A percentile compares a stretch with the other conserved stretches of the same genome.
These are phyloP conservation scores for Vigna reflexopilosa DNA, from an alignment of 306 rosid genomes.

Conservation along the genomic window DNA sequence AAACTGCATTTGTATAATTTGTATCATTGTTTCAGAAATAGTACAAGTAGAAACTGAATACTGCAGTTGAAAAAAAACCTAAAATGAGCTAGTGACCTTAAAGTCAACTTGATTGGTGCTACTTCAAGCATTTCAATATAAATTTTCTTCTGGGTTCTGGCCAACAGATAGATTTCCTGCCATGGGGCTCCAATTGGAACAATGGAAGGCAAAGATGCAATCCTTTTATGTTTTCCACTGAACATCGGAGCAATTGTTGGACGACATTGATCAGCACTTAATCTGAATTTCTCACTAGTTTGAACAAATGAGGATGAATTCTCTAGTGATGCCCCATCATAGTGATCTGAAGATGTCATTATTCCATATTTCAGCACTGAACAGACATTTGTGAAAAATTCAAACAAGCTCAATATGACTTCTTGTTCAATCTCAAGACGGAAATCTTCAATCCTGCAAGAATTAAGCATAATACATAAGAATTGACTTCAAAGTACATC, in stretches of 20 bases:
- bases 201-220: conserved; percentile 63
- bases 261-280: conserved; percentile 50
- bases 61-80: conserved; percentile 1
- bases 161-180: conserved; percentile 89
- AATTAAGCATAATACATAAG: conserved; percentile 45
- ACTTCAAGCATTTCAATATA: conserved; percentile 86
- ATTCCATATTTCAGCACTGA: conserved; percentile 62
- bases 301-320: conserved; percentile 53
- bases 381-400: conserved; percentile 67
- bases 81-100: conserved; percentile 58
- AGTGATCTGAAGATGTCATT: conserved; percentile 58
- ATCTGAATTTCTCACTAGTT: conserved; percentile 47
- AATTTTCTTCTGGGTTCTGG: conserved; percentile 89
- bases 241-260: conserved; percentile 47
- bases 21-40: conserved; percentile 37
- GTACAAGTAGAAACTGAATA: conserved; percentile 26
- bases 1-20: conserved; percentile 65
- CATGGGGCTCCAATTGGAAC: conserved; percentile 98
- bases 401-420: conserved; percentile 85
- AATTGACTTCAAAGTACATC: conserved; percentile 13
- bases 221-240: conserved; percentile 48
- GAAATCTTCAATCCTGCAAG: conserved; percentile 87
- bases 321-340: conserved; percentile 46
- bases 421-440: conserved; percentile 93
- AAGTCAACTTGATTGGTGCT: conserved; percentile 80